Base-by-base conservation (phyloP, 2,329 filamentous ascomycete species). In the Aspergillus hortae region DNA sequence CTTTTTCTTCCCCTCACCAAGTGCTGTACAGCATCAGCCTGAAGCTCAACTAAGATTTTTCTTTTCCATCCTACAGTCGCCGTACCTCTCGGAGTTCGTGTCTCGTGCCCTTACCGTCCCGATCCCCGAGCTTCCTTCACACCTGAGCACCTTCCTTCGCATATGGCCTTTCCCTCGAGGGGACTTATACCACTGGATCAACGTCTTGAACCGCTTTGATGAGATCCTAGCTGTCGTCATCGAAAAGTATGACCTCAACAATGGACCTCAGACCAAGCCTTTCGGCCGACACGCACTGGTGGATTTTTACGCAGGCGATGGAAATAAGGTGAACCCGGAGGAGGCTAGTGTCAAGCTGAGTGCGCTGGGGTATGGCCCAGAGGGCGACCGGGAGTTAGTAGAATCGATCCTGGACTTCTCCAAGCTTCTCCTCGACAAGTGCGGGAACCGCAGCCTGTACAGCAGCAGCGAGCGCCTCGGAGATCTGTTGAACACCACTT, bases 151-250 rank as follows among this genome's bases (percentile, higher is more conserved):
- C 51, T 97, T 97, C 68, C 91, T 92, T 53, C 86, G 86, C 58
- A 80, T 87, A 80, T 99, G 94, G 94, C 91, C 92, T 2, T 95
- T 97, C 66, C 92, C 92, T 36, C 85, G 92, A 69, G 95, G 94
- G 55, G 94, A 99, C 70, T 78, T 97, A 27, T 97, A 97, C 69
- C 92, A 99, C 78, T 99, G 95, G 95, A 96, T 99, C 60, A 87
- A 89, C 25, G 81, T 96, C 21, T 76, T 99, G 54, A 95, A 99
- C 71, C 87, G 91, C 52, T 97, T 99, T 72, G 94, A 99, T 72
- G 84, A 83, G 65, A 85, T 97, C 58, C 77, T 99, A 38, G 90
- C 95, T 62, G 78, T 84, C 36, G 91, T 95, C 69, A 90, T 86
- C 70, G 80, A 83, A 51, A 86, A 84, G 58, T 99, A 99, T 74